phyloP scores from a whole-genome alignment of 805 yeast genomes.

The Kodamaea kakaduensis region DNA sequence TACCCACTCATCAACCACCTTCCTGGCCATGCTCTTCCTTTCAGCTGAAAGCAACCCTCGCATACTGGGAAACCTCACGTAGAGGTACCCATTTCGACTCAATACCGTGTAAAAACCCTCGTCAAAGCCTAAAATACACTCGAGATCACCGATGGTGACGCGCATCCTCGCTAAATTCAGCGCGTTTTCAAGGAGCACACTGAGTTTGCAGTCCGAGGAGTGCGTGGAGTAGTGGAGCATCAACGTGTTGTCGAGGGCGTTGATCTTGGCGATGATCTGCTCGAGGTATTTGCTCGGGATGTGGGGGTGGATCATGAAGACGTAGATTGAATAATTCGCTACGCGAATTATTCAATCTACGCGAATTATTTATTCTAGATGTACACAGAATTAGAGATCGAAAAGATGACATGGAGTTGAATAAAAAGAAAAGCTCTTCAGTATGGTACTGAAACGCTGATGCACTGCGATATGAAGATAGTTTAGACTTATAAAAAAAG shows the following conservation, averaged over 20 bases:
- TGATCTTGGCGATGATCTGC: slow-evolving; percentile 12
- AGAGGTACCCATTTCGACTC: too few species aligned
- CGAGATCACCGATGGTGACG: slow-evolving; percentile 18
- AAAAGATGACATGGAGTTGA: too few species aligned
- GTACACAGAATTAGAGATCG: too few species aligned
- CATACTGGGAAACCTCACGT: slow-evolving; percentile 10
- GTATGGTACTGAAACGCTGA: too few species aligned
- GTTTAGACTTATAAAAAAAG: too few species aligned
- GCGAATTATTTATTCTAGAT: too few species aligned
- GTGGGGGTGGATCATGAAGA: slow-evolving; percentile 12
- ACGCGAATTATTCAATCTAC: too few species aligned
- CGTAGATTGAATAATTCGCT: too few species aligned
- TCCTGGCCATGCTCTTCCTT: slow-evolving; percentile 16
- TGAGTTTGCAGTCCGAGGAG: slow-evolving; percentile 24
- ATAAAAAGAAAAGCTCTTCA: too few species aligned
- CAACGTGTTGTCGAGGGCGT: slow-evolving; percentile 31
- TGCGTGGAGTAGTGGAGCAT: slow-evolving; percentile 33
- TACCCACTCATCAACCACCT: slow-evolving; percentile 20
- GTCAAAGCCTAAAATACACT: slow-evolving; percentile 16
- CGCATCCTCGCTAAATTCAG: slow-evolving; percentile 16
- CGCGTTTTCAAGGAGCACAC: slow-evolving; percentile 19
- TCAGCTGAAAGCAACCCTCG: slow-evolving; percentile 1
- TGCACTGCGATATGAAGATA: too few species aligned
- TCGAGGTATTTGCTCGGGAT: slow-evolving; percentile 8
- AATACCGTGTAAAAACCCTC: slow-evolving; percentile 15